Evolutionary conservation across 768 basidiomycete genomes (phyloP).

Genomic region (Auricularia cornea): DNA sequence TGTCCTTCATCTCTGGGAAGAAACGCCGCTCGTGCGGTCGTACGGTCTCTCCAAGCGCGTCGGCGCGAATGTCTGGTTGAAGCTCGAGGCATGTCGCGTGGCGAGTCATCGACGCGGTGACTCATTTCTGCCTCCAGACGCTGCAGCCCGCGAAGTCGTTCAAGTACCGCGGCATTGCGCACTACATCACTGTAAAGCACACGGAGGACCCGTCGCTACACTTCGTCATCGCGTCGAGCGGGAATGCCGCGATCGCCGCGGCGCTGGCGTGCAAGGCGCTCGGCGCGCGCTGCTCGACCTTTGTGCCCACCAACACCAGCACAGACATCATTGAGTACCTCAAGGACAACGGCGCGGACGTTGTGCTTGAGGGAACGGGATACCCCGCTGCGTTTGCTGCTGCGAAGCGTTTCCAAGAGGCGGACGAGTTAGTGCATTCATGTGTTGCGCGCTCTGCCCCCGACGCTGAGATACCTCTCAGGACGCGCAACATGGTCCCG

Average conservation of each 20-base stretch:
- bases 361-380: slow-evolving; percentile 45
- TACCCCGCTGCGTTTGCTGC: slow-evolving; percentile 50
- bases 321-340: slow-evolving; percentile 25
- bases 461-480: background rate
- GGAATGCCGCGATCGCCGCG: slow-evolving; percentile 67
- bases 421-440: too few species aligned
- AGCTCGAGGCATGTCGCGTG: slow-evolving; percentile 49
- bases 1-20: slow-evolving; percentile 35
- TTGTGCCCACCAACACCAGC: slow-evolving; percentile 43
- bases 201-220: slow-evolving; percentile 47
- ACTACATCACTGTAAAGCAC: slow-evolving; percentile 45
- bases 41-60: slow-evolving; percentile 44
- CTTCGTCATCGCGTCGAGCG: slow-evolving; percentile 62
- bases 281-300: slow-evolving; percentile 55
- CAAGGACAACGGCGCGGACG: slow-evolving; percentile 43
- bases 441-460: too few species aligned
- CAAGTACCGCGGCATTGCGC: slow-evolving; percentile 66
- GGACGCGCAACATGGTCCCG: slow-evolving; percentile 52
- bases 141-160: slow-evolving; percentile 68
- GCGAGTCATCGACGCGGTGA: background rate
- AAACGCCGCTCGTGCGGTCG: slow-evolving; percentile 62
- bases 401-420: slow-evolving; percentile 37
- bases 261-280: slow-evolving; percentile 53
- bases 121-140: slow-evolving; percentile 33
- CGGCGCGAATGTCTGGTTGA: slow-evolving; percentile 51